phyloP scores from a whole-genome alignment of 139 green algal species.

The Picochlorum sp. region DNA sequence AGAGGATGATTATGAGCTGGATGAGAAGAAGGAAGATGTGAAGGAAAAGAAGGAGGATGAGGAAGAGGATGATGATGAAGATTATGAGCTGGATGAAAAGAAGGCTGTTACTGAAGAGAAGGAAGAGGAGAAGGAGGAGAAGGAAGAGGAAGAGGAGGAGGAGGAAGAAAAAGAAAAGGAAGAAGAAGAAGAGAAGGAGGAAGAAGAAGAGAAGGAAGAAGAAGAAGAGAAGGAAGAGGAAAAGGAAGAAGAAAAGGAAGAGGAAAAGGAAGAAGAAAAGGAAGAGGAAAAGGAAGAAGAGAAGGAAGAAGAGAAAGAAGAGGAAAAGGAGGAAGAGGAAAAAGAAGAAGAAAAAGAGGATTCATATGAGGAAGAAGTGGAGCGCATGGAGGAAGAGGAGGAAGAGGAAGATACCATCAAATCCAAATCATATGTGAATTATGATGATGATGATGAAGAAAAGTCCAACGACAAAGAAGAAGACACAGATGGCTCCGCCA shows the following conservation, averaged over 20 bases:
- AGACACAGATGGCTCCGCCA: background rate
- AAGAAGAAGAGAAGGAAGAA: too few species aligned
- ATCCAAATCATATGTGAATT: background rate
- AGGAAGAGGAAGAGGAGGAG: too few species aligned
- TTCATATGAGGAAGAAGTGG: conserved; percentile 1
- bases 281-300: background rate
- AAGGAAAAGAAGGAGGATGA: background rate
- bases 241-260: too few species aligned
- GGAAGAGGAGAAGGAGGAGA: too few species aligned
- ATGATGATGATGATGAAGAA: background rate
- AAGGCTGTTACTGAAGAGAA: conserved; percentile 3
- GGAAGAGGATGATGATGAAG: conserved; percentile 1
- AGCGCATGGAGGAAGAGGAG: conserved; percentile 4
- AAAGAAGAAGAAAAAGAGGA: conserved; percentile 4
- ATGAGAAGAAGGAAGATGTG: background rate
- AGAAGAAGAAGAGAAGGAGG: background rate
- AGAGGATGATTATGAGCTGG: background rate
- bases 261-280: background rate
- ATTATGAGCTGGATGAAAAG: background rate
- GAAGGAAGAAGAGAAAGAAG: conserved; percentile 1
- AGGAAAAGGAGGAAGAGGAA: background rate
- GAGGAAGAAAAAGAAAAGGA: too few species aligned
- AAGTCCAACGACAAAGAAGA: background rate
- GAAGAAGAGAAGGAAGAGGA: conserved; percentile 10
- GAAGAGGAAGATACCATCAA: background rate